Base-by-base conservation (phyloP, 768 basidiomycete genomes). In the Omphalotus guepiniiformis region DNA sequence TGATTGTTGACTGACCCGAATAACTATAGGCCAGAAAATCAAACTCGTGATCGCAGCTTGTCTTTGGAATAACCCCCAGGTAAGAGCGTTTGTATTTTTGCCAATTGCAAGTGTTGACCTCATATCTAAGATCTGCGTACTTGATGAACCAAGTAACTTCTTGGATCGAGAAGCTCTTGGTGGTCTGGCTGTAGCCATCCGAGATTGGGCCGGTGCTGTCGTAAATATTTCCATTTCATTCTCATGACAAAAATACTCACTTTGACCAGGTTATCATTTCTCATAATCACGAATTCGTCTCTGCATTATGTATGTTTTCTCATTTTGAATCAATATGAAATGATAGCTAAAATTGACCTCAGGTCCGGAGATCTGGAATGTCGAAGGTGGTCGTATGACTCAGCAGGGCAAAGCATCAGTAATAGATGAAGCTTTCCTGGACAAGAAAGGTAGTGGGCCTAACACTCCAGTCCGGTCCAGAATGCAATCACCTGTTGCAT, bases 111-210 rank as follows among this genome's bases (percentile, higher is more conserved):
- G 36, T 53, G 40, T 53, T 48, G 25, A 44, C 47, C 51, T 45
- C 40, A 48, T 23, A 16, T 53, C 36, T 19, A 42, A 79, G 78
- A 83, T 85, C 55, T 87, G 86, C 60, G 70, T 88, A 12, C 76
- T 92, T 27, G 91, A 93, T 63, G 90, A 93, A 65, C 92, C 92
- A 28, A 95, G 90, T 63, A 97, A 98, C 70, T 97, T 97, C 77
- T 79, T 97, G 72, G 93, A 96, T 64, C 84, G 94, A 54, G 94
- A 97, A 65, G 93, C 93, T 18, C 74, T 97, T 16, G 94, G 94
- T 55, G 94, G 95, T 50, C 73, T 98, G 34, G 93, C 94, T 28
- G 84, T 95, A 22, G 94, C 95, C 36, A 97, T 97, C 68, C 84
- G 80, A 53, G 90, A 95, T 53, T 97, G 95, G 94, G 80, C 81